A percentile compares a stretch with the other conserved stretches of the same genome.
phyloP scores from a whole-genome alignment of 148 eudicot genomes.

The Vaccinium macrocarpon region DNA sequence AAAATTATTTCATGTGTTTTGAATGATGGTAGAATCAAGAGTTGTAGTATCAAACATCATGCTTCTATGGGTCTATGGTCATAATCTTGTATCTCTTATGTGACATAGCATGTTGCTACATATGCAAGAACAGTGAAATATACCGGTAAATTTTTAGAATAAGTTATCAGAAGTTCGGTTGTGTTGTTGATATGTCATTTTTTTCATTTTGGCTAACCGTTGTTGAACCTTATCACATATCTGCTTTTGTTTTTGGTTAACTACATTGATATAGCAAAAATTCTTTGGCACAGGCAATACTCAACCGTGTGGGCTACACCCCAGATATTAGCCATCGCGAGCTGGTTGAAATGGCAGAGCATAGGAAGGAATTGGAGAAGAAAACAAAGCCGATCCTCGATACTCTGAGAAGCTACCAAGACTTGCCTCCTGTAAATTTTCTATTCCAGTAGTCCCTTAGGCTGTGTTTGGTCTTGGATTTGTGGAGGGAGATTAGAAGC shows the following conservation, averaged over 20 bases:
- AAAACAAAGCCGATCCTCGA: conserved; percentile 90
- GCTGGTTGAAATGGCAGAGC: conserved; percentile 91
- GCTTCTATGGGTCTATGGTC: background rate
- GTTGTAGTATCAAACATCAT: background rate
- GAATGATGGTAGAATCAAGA: background rate
- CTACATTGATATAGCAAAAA: background rate
- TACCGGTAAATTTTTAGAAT: background rate
- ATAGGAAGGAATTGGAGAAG: conserved; percentile 86
- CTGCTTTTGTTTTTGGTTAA: background rate
- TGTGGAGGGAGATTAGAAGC: background rate
- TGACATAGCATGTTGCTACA: background rate
- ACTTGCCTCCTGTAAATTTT: conserved; percentile 77
- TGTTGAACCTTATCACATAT: background rate
- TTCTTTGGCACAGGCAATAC: conserved; percentile 55
- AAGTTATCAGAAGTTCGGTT: background rate
- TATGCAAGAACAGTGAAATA: background rate
- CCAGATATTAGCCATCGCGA: conserved; percentile 93
- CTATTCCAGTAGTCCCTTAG: background rate
- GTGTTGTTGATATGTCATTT: background rate
- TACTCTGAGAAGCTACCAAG: conserved; percentile 93
- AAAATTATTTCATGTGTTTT: background rate
- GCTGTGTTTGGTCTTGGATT: background rate
- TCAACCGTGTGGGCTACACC: conserved; percentile 82
- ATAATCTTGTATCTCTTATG: background rate
- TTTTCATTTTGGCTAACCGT: background rate